phyloP scores from a whole-genome alignment of 2,329 filamentous ascomycete species.

The Xylariomycetidae sp. region DNA sequence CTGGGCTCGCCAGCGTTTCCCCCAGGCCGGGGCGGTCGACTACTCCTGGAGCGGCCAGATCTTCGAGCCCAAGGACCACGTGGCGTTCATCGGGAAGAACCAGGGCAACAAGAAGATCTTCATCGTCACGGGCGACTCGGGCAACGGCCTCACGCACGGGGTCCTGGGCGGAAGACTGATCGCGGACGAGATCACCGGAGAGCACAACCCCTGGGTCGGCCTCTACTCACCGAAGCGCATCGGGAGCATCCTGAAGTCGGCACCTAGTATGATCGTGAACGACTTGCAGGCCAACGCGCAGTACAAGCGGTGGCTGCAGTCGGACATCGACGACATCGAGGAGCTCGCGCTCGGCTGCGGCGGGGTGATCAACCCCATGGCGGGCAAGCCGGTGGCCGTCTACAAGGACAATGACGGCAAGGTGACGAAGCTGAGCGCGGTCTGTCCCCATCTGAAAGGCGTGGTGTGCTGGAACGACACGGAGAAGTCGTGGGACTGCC shows the following conservation, averaged over 20 bases:
- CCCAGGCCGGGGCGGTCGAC: constrained; percentile 42
- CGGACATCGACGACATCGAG: constrained; percentile 52
- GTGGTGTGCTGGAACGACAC: constrained; percentile 52
- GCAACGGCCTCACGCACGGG: constrained; percentile 53
- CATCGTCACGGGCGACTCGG: constrained; percentile 52
- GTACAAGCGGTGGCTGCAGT: constrained; percentile 49
- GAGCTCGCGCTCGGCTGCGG: constrained; percentile 45
- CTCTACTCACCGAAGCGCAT: constrained; percentile 48
- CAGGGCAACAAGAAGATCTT: constrained; percentile 47
- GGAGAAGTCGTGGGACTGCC: constrained; percentile 53
- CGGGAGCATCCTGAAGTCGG: constrained; percentile 37
- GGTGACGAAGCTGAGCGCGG: constrained; percentile 44
- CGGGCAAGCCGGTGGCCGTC: constrained; percentile 44
- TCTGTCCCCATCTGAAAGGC: constrained; percentile 53
- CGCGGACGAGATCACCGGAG: constrained; percentile 47
- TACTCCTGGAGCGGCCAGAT: constrained; percentile 56
- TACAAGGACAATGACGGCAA: constrained; percentile 53
- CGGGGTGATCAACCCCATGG: constrained; percentile 46
- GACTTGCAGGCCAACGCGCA: constrained; percentile 52
- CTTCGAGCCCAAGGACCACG: constrained; percentile 49
- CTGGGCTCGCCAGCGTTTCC: constrained; percentile 50
- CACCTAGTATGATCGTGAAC: constrained; percentile 42
- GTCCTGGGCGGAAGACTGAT: constrained; percentile 50
- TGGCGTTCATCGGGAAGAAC: constrained; percentile 53
- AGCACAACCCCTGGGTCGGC: constrained; percentile 43